Percentiles rank a stretch among this genome's conserved stretches.
Evolutionary conservation across 2,329 filamentous ascomycete genomes (phyloP).

Genomic region (Fusarium albidum): DNA sequence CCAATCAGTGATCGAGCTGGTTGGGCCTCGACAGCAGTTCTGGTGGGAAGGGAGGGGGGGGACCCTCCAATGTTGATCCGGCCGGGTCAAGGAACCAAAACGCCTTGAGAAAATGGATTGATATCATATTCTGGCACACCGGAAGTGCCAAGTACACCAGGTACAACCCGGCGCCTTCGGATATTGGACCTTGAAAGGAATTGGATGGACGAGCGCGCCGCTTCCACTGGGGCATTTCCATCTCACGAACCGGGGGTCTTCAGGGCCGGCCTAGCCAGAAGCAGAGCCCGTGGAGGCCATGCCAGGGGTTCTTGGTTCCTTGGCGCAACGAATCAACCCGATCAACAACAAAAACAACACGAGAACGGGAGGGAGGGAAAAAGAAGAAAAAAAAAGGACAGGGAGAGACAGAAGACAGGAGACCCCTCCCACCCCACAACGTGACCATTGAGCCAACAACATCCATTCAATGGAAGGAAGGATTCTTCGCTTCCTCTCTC

Average conservation of each 20-base stretch:
- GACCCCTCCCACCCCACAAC: conserved; percentile 15
- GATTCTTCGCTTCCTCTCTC: conserved; percentile 5
- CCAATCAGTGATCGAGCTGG: too few relatives aligned
- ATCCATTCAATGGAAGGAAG: conserved; percentile 7
- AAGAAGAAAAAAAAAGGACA: too few relatives aligned
- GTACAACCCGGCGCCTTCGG: conserved; percentile 23
- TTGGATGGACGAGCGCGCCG: conserved; percentile 19
- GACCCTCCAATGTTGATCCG: conserved; percentile 9
- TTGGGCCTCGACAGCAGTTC: too few relatives aligned
- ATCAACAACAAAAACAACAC: too few relatives aligned
- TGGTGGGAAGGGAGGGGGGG: background rate
- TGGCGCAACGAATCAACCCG: too few relatives aligned
- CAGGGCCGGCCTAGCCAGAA: too few relatives aligned
- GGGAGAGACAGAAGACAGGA: too few relatives aligned
- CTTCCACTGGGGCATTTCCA: conserved; percentile 18
- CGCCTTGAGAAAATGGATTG: background rate
- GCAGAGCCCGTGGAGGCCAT: background rate
- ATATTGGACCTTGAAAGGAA: conserved; percentile 30
- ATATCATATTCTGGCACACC: conserved; percentile 20
- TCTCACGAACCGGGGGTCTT: conserved; percentile 31
- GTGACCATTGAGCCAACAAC: background rate
- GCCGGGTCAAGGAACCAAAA: conserved; percentile 1
- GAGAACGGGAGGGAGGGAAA: too few relatives aligned
- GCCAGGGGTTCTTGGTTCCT: background rate
- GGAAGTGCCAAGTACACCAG: conserved; percentile 24